Conservation (phyloP, 1,284 basidiomycete genomes). For the Mycena sp. region DNA sequence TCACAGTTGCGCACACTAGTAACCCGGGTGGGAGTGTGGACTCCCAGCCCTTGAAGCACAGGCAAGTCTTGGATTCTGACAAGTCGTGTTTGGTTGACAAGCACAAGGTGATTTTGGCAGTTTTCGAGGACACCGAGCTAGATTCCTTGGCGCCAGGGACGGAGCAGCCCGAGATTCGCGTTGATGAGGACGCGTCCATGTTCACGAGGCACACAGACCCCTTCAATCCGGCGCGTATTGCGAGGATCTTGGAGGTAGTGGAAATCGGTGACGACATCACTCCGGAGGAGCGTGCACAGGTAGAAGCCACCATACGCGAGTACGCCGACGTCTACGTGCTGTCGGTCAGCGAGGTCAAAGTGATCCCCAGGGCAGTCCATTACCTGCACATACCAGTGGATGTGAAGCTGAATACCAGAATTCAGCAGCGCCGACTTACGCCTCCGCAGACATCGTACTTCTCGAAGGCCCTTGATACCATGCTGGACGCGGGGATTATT, state of each 20-base stretch:
- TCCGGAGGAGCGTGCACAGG: slow-evolving; percentile 13
- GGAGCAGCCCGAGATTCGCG: slow-evolving; percentile 3
- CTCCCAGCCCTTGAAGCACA: slow-evolving; percentile 14
- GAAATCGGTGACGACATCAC: slow-evolving; percentile 32
- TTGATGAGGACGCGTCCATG: neutral
- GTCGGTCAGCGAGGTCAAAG: slow-evolving; percentile 39
- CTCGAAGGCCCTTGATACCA: slow-evolving; percentile 38
- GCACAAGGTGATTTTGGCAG: slow-evolving; percentile 1
- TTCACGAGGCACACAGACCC: slow-evolving; percentile 15
- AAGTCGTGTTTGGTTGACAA: neutral
- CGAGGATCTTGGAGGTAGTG: slow-evolving; percentile 11
- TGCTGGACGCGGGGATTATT: slow-evolving; percentile 12
- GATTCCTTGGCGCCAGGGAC: slow-evolving; percentile 1
- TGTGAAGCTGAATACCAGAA: slow-evolving; percentile 34
- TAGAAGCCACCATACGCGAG: slow-evolving; percentile 25
- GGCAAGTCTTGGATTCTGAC: neutral
- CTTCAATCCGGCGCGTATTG: slow-evolving; percentile 14
- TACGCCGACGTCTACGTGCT: slow-evolving; percentile 43
- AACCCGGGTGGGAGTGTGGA: slow-evolving; percentile 13
- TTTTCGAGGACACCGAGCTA: neutral
- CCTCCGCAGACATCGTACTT: slow-evolving; percentile 42
- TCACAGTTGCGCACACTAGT: slow-evolving; percentile 16
- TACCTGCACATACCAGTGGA: slow-evolving; percentile 33
- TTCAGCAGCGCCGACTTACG: slow-evolving; percentile 38
- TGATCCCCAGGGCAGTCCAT: slow-evolving; percentile 35